Conservation (phyloP, 2,329 filamentous ascomycete species). For the Beauveria scarabaeidicola region DNA sequence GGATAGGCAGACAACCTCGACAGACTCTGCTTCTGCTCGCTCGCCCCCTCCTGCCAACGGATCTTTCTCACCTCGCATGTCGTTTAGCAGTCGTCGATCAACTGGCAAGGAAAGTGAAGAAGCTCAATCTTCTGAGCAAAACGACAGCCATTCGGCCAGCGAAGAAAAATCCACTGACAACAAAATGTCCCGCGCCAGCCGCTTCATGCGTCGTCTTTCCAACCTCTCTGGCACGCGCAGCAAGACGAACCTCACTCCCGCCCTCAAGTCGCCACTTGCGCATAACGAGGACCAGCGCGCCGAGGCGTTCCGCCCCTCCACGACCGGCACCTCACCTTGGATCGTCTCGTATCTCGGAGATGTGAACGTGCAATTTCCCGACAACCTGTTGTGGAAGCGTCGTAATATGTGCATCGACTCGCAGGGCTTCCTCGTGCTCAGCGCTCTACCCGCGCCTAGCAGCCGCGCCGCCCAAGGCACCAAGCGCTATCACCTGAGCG, state of each 20-base stretch:
- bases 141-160: slow-evolving; percentile 38
- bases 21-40: slow-evolving; percentile 38
- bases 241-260: slow-evolving; percentile 24
- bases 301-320: slow-evolving; percentile 22
- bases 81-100: slow-evolving; percentile 29
- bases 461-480: slow-evolving; percentile 38
- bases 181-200: slow-evolving; percentile 43
- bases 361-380: slow-evolving; percentile 94
- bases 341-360: slow-evolving; percentile 69
- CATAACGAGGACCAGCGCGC: background rate
- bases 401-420: slow-evolving; percentile 80
- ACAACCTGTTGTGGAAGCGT: slow-evolving; percentile 93
- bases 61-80: slow-evolving; percentile 52
- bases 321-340: slow-evolving; percentile 24
- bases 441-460: slow-evolving; percentile 48
- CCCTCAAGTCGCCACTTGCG: slow-evolving; percentile 26
- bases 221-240: slow-evolving; percentile 39
- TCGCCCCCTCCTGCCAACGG: slow-evolving; percentile 18
- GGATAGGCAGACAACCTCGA: slow-evolving; percentile 45
- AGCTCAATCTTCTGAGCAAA: slow-evolving; percentile 32
- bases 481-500: slow-evolving; percentile 77
- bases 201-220: slow-evolving; percentile 52
- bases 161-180: slow-evolving; percentile 39
- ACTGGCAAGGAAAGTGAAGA: slow-evolving; percentile 32
- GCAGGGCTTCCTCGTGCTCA: slow-evolving; percentile 74